Evolutionary conservation across 169 alveolate species (phyloP).

Genomic region (Theileria annulata): DNA sequence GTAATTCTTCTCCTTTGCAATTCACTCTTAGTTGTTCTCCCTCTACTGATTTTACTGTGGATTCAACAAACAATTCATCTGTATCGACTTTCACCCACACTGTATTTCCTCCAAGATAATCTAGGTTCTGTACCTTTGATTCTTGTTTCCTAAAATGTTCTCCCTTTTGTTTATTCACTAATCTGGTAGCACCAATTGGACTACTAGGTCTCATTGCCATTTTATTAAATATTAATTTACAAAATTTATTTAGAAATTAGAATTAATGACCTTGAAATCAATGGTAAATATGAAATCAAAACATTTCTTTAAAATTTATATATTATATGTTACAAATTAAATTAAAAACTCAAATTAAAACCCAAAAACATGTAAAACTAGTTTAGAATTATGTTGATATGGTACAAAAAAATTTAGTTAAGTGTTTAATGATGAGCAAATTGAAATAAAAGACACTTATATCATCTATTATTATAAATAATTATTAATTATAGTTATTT

Average conservation of each 20-base stretch:
- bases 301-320: neutral
- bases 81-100: slow-evolving; percentile 64
- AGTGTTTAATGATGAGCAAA: too few species aligned
- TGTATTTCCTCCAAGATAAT: slow-evolving; percentile 41
- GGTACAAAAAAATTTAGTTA: neutral
- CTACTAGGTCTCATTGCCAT: slow-evolving; percentile 11
- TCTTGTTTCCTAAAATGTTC: slow-evolving; percentile 59
- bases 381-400: neutral
- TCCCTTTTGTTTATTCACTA: slow-evolving; percentile 33
- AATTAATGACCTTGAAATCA: neutral
- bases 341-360: neutral
- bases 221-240: slow-evolving; percentile 7
- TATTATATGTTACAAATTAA: neutral
- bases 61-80: slow-evolving; percentile 61
- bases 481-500: neutral
- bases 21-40: slow-evolving; percentile 41
- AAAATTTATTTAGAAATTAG: slow-evolving; percentile 1
- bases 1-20: slow-evolving; percentile 37
- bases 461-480: neutral
- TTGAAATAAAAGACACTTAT: neutral
- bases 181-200: slow-evolving; percentile 34
- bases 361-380: neutral
- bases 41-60: slow-evolving; percentile 46
- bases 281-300: neutral
- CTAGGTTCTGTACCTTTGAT: slow-evolving; percentile 59